Percentiles rank a stretch among this genome's conserved stretches.
These are phyloP conservation scores for Globisporangium abappressorium DNA, from an alignment of 352 stramenopile species.

Conservation along the genomic window DNA sequence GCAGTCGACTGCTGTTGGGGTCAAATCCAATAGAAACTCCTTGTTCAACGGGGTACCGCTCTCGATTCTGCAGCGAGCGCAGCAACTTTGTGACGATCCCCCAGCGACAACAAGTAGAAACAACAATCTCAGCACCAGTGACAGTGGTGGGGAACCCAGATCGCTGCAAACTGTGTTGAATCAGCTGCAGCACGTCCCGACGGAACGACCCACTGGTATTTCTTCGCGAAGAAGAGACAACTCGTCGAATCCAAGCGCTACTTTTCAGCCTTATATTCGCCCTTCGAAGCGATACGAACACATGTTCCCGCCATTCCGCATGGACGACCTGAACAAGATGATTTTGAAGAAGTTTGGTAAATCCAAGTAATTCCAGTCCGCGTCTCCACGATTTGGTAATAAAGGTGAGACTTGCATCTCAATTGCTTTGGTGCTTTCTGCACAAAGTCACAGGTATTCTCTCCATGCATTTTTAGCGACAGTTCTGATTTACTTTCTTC, in stretches of 20 bases:
- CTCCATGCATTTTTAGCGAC: too few relatives aligned
- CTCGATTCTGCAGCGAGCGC: slow-evolving; percentile 13
- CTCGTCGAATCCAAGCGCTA: neutral
- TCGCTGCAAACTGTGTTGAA: neutral
- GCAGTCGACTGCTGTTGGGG: neutral
- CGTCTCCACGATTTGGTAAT: neutral
- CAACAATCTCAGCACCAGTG: neutral
- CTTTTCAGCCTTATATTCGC: neutral
- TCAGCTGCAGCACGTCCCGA: neutral
- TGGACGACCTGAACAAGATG: slow-evolving; percentile 35
- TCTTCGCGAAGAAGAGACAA: neutral
- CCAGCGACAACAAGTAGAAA: neutral
- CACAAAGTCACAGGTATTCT: neutral
- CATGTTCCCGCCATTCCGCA: slow-evolving; percentile 40
- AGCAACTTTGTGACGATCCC: neutral
- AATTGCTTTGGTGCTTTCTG: neutral
- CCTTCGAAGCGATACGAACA: slow-evolving; percentile 42
- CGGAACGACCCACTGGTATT: neutral
- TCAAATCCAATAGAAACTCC: neutral
- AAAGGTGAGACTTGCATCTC: neutral
- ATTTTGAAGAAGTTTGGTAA: slow-evolving; percentile 25
- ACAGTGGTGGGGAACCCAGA: neutral
- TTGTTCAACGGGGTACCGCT: slow-evolving; percentile 12
- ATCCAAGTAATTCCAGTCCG: neutral
- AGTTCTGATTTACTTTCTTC: neutral